Percentiles rank a stretch among this genome's conserved stretches.
Conservation (phyloP, 23 red algal species). For the Chondrus crispus region DNA sequence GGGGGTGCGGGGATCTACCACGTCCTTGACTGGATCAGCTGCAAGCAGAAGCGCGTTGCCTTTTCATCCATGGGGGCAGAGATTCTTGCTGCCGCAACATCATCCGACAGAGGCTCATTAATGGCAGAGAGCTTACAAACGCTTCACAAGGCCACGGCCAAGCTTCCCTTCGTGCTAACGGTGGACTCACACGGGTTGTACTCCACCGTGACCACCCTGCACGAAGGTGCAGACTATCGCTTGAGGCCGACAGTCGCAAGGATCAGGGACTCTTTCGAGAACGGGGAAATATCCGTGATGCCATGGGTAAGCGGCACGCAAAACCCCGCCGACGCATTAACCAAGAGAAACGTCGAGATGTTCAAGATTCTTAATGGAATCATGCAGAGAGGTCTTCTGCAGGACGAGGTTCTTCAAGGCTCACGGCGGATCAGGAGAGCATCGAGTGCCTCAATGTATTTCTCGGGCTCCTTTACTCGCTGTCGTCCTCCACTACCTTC, state of each 20-base stretch:
- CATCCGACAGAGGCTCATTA: background rate
- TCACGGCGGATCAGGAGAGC: too few relatives aligned
- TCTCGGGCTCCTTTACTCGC: too few relatives aligned
- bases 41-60: background rate
- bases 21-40: background rate
- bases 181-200: background rate
- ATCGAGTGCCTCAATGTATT: too few relatives aligned
- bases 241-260: background rate
- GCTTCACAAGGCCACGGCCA: background rate
- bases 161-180: background rate
- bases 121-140: background rate
- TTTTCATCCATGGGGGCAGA: background rate
- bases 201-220: background rate
- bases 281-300: background rate
- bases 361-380: too few relatives aligned
- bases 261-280: background rate
- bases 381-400: too few relatives aligned
- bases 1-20: background rate
- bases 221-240: background rate
- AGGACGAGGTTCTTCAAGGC: too few relatives aligned
- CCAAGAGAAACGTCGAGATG: too few relatives aligned
- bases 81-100: background rate
- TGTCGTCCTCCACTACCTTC: too few relatives aligned
- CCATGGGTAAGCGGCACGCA: background rate
- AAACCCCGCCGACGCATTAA: too few relatives aligned